Evolutionary conservation across 345 rosid genomes (phyloP).

Genomic region (Populus davidiana): DNA sequence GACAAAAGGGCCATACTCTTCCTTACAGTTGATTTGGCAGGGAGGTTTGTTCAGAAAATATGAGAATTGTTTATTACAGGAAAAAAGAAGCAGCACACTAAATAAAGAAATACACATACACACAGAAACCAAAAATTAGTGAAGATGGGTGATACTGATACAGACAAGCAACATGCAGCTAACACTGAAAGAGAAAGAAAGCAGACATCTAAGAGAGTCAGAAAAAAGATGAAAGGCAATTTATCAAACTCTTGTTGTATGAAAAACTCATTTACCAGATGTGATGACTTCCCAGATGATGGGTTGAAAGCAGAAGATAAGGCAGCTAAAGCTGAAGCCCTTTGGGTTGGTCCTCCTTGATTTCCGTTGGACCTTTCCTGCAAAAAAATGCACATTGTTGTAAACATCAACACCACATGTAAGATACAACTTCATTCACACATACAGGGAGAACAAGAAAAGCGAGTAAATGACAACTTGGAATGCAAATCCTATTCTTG

Average conservation of each 20-base stretch:
- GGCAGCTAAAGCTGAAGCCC: constrained; percentile 97
- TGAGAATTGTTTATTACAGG: background rate
- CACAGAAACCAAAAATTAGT: background rate
- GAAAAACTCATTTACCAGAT: constrained; percentile 38
- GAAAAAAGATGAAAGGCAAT: background rate
- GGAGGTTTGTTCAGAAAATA: background rate
- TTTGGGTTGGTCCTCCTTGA: constrained; percentile 91
- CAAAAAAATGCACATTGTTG: constrained; percentile 1
- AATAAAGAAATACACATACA: background rate
- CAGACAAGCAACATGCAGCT: background rate
- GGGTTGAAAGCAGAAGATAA: constrained; percentile 79
- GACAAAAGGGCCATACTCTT: background rate
- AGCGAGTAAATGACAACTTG: background rate
- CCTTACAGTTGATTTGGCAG: background rate
- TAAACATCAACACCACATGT: background rate
- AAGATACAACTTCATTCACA: background rate
- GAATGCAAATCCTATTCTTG: background rate
- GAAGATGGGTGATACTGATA: too few relatives aligned
- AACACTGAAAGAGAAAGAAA: background rate
- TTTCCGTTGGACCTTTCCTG: constrained; percentile 74
- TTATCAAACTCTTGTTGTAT: background rate
- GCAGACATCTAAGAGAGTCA: background rate
- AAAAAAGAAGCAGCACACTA: background rate
- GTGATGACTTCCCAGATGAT: constrained; percentile 50
- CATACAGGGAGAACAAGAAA: background rate